Conservation (phyloP, 1,284 basidiomycete species). For the Ustilago tritici region DNA sequence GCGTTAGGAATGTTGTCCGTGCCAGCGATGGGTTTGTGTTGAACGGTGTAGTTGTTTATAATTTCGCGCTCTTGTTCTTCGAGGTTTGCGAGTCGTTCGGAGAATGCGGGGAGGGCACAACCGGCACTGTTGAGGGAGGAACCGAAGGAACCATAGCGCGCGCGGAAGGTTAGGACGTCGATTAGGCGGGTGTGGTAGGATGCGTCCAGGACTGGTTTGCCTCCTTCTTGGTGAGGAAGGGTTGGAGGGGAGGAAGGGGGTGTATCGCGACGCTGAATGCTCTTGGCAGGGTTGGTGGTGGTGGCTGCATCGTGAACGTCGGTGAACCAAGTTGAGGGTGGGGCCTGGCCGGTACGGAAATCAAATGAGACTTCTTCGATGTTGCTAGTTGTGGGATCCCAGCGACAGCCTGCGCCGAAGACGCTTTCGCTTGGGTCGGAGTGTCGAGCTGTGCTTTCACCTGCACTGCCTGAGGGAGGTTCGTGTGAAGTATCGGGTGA, state of each 20-base stretch:
- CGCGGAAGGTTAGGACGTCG: constrained; percentile 45
- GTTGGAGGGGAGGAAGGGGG: neutral
- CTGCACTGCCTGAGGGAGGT: neutral
- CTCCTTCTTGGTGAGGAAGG: neutral
- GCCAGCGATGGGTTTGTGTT: constrained; percentile 23
- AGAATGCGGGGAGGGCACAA: constrained; percentile 37
- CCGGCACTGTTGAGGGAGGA: constrained; percentile 35
- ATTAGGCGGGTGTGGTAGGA: constrained; percentile 38
- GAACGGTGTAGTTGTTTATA: constrained; percentile 35
- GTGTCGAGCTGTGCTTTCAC: neutral
- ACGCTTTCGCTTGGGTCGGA: constrained; percentile 10
- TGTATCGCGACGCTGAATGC: neutral
- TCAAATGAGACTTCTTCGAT: constrained; percentile 37
- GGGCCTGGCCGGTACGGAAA: constrained; percentile 41
- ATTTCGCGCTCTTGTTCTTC: constrained; percentile 29
- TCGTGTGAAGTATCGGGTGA: neutral
- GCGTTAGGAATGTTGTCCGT: constrained; percentile 13
- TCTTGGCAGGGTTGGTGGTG: neutral
- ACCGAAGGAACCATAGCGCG: constrained; percentile 34
- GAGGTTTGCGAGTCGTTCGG: constrained; percentile 24
- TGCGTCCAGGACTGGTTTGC: constrained; percentile 22
- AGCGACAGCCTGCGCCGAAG: constrained; percentile 48
- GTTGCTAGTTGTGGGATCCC: constrained; percentile 43
- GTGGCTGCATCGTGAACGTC: constrained; percentile 15
- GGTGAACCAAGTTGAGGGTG: constrained; percentile 39